Evolutionary conservation across 345 rosid genomes (phyloP), one percentile per base, ranked within the genome.

Genomic region (Euphorbia pulcherrima): DNA sequence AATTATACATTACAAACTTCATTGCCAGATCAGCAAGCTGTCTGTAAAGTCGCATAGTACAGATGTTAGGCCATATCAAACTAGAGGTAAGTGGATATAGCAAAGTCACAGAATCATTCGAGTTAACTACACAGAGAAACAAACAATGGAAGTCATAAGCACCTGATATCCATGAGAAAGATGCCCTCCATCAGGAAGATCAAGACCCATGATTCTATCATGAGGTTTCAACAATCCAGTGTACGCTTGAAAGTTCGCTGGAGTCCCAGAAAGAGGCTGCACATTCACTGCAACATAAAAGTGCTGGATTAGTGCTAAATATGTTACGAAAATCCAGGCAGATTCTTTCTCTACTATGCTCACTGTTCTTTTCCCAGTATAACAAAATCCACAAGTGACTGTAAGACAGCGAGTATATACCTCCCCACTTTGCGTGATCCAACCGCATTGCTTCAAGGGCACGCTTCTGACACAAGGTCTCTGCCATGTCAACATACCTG

Each of bases 151-250:
- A 67, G 50, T 57, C 65, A 41, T 26, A 69, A 44, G 65, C 70
- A 94, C 99, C 99, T 94, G 97, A 80, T 94, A 94, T 48, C 99
- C 97, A 82, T 94, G 99, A 74, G 99, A 94, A 77, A 94, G 97
- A 85, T 94, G 99, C 10, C 99, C 97, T 46, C 99, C 99, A 67
- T 94, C 97, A 80, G 99, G 97, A 72, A 94, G 99, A 81, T 94
- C 99, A 70, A 94, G 99, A 8, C 97, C 99, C 99, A 94, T 94
- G 77, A 94, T 94, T 84, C 99, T 87, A 0, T 94, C 99, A 76
- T 94, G 99, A 78, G 99, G 83, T 75, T 91, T 94, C 52, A 94
- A 78, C 70, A 91, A 81, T 27, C 96, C 99, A 69, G 99, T 89
- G 74, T 94, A 94, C 44, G 91, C 99, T 69, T 94, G 99, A 73